Conservation (phyloP, 1,284 basidiomycete genomes). For the Ganoderma lingzhi region DNA sequence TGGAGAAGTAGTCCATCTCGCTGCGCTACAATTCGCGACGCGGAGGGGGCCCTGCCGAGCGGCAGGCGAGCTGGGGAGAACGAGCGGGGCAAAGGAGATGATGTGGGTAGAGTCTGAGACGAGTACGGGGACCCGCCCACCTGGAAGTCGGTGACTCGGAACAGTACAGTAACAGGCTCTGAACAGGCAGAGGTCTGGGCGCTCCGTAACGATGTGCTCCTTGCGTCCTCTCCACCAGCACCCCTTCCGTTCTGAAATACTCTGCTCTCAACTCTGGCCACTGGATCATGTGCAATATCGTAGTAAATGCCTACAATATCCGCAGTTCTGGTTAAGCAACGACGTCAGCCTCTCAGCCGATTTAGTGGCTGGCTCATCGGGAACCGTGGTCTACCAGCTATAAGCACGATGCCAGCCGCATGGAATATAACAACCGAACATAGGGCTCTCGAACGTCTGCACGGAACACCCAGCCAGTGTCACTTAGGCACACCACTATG, state of each 20-base stretch:
- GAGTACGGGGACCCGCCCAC: background rate
- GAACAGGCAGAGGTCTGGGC: background rate
- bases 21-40: background rate
- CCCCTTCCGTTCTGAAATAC: background rate
- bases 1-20: slow-evolving; percentile 86
- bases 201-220: background rate
- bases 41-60: too few relatives aligned
- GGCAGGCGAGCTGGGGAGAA: too few relatives aligned
- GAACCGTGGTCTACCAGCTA: background rate
- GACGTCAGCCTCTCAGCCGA: background rate
- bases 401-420: background rate
- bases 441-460: background rate
- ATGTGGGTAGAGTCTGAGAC: background rate
- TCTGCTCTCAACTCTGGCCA: background rate
- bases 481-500: slow-evolving; percentile 1
- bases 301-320: background rate
- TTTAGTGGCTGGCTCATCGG: background rate
- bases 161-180: background rate
- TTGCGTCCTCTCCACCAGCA: background rate
- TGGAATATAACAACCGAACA: too few relatives aligned
- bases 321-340: background rate
- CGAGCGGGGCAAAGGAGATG: background rate
- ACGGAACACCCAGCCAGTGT: too few relatives aligned
- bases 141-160: background rate
- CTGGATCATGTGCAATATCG: background rate